These are phyloP conservation scores for Backusella circina DNA, from an alignment of 192 early-diverging fungal species.

Conservation along the genomic window DNA sequence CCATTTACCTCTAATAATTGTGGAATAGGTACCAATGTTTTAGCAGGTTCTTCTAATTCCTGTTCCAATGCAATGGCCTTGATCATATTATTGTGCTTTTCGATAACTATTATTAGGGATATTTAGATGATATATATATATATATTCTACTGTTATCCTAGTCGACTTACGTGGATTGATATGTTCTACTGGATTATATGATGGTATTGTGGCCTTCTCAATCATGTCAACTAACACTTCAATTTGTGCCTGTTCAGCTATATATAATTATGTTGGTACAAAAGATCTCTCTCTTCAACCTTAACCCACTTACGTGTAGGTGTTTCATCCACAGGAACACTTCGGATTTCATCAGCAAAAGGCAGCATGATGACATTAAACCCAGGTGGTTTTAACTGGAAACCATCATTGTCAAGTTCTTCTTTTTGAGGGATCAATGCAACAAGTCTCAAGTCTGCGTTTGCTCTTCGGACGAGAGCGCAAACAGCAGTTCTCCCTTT, in stretches of 20 bases:
- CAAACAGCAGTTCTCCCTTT: slow-evolving; percentile 67
- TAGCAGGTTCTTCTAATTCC: background rate
- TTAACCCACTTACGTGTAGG: slow-evolving; percentile 7
- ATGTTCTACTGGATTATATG: background rate
- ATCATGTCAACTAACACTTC: background rate
- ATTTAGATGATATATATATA: background rate
- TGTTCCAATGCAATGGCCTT: slow-evolving; percentile 2
- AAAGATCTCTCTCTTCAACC: background rate
- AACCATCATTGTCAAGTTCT: slow-evolving; percentile 12
- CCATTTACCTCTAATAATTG: background rate
- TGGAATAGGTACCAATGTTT: background rate
- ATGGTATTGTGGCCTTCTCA: background rate
- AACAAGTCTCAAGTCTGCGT: slow-evolving; percentile 51
- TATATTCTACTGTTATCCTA: background rate
- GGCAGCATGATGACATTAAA: slow-evolving; percentile 66
- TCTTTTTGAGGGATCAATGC: slow-evolving; percentile 63
- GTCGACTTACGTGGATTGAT: background rate
- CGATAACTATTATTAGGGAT: background rate
- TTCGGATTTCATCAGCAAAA: slow-evolving; percentile 74
- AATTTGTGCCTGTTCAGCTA: background rate
- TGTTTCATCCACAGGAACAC: slow-evolving; percentile 26
- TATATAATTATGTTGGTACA: background rate
- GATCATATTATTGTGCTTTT: background rate
- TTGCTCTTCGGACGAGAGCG: slow-evolving; percentile 52
- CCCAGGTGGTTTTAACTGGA: slow-evolving; percentile 55